Conservation (phyloP, 73 alveolate genomes). For the Loxodes magnus region DNA sequence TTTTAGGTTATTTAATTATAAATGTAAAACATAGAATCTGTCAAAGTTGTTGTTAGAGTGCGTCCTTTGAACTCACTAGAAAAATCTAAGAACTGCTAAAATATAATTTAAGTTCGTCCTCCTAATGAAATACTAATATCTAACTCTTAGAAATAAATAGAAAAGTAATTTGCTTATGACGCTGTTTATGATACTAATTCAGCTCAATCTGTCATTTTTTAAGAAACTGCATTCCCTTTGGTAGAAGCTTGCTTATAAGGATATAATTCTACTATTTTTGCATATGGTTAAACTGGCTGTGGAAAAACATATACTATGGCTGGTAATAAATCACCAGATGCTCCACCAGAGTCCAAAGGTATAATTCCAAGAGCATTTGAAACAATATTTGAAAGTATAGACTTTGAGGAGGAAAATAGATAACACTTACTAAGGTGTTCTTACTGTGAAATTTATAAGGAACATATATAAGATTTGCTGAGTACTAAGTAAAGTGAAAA, state of each 20-base stretch:
- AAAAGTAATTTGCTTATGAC: conserved; percentile 57
- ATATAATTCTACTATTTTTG: conserved; percentile 79
- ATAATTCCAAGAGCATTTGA: conserved; percentile 16
- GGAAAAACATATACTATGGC: conserved; percentile 20
- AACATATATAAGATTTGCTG: conserved; percentile 43
- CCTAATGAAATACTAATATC: conserved; percentile 14
- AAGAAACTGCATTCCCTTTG: conserved; percentile 58
- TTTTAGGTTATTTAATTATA: too few species aligned
- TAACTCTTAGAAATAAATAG: conserved; percentile 30
- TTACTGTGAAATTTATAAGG: conserved; percentile 51
- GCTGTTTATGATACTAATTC: conserved; percentile 56
- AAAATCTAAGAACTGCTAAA: conserved; percentile 15
- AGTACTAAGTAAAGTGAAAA: conserved; percentile 7
- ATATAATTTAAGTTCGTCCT: conserved; percentile 6
- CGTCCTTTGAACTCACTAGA: conserved; percentile 58
- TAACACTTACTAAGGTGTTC: conserved; percentile 15
- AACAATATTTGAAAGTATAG: conserved; percentile 6
- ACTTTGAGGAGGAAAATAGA: not conserved
- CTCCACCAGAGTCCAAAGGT: conserved; percentile 7
- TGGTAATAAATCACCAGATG: conserved; percentile 4
- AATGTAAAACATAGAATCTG: conserved; percentile 51
- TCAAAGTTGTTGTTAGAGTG: conserved; percentile 68
- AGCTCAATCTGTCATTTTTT: conserved; percentile 46
- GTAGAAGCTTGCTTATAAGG: conserved; percentile 64
- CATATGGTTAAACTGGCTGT: conserved; percentile 73